Percentiles rank a stretch among this genome's conserved stretches.
Evolutionary conservation across 148 eudicot species (phyloP).

Genomic region (Gaultheria prostrata): DNA sequence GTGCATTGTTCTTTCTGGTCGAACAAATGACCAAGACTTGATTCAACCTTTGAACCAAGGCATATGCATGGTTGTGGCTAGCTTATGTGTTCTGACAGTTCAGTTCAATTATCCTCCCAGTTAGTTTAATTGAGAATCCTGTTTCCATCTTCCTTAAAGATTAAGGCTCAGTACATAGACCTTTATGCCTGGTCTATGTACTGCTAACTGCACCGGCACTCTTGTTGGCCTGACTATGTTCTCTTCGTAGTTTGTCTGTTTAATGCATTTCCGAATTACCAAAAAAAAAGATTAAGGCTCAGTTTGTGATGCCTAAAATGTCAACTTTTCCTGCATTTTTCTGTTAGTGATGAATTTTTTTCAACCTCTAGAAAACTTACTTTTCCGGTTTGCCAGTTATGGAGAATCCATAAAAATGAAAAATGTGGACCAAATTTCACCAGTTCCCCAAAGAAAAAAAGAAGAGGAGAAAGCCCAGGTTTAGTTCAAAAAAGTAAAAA

Average conservation of each 20-base stretch:
- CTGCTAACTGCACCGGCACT: no score
- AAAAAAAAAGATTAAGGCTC: background rate
- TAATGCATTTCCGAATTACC: no score
- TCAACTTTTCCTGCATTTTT: background rate
- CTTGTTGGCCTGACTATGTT: no score
- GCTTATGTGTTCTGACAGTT: background rate
- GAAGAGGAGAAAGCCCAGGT: background rate
- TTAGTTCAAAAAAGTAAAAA: background rate
- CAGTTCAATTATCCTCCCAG: background rate
- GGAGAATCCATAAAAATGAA: background rate
- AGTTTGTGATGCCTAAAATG: background rate
- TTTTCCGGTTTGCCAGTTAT: background rate
- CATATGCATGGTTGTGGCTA: background rate
- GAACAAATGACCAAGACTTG: background rate
- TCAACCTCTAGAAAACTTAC: background rate
- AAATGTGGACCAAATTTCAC: background rate
- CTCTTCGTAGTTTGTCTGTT: no score
- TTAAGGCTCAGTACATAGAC: background rate
- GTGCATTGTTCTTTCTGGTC: background rate
- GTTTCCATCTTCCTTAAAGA: background rate
- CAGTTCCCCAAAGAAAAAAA: background rate
- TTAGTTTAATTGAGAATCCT: background rate
- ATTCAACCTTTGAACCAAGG: constrained; percentile 6
- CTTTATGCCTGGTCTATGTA: no score
- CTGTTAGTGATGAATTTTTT: background rate